Evolutionary conservation across 2,329 filamentous ascomycete species (phyloP).

Genomic region (Hirsutella rhossiliensis): DNA sequence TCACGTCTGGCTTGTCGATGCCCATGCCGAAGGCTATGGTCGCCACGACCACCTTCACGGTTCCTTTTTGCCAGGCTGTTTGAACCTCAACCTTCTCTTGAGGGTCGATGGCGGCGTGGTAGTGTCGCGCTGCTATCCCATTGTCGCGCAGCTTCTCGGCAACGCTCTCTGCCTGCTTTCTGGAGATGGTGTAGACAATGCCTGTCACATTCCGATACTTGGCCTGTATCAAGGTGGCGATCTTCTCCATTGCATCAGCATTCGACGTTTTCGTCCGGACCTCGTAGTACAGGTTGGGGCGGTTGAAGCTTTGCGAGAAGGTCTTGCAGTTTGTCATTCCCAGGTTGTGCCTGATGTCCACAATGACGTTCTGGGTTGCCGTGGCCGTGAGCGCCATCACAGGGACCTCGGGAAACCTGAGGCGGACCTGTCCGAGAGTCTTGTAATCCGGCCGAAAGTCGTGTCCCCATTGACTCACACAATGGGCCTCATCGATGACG

Average conservation of each 20-base stretch:
- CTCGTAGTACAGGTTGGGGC: conserved; percentile 88
- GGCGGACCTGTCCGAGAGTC: conserved; percentile 61
- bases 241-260: conserved; percentile 27
- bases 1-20: conserved; percentile 96
- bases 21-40: conserved; percentile 99
- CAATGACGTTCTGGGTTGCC: conserved; percentile 83
- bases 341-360: conserved; percentile 87
- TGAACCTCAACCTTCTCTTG: conserved; percentile 61
- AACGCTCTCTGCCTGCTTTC: conserved; percentile 70
- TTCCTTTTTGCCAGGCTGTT: conserved; percentile 68
- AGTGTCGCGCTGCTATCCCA: conserved; percentile 66
- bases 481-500: conserved; percentile 98
- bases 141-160: conserved; percentile 55
- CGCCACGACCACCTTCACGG: conserved; percentile 81
- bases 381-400: conserved; percentile 94
- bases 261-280: conserved; percentile 60
- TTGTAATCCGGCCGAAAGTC: conserved; percentile 98
- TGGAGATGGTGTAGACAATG: conserved; percentile 86
- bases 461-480: conserved; percentile 97
- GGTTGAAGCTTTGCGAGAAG: conserved; percentile 90
- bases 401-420: conserved; percentile 65
- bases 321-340: conserved; percentile 65
- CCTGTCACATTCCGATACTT: conserved; percentile 65
- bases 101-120: conserved; percentile 68
- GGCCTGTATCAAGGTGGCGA: conserved; percentile 55